These are phyloP conservation scores for Chlorencoelia australis DNA, from an alignment of 2,329 filamentous ascomycete genomes.

Conservation along the genomic window DNA sequence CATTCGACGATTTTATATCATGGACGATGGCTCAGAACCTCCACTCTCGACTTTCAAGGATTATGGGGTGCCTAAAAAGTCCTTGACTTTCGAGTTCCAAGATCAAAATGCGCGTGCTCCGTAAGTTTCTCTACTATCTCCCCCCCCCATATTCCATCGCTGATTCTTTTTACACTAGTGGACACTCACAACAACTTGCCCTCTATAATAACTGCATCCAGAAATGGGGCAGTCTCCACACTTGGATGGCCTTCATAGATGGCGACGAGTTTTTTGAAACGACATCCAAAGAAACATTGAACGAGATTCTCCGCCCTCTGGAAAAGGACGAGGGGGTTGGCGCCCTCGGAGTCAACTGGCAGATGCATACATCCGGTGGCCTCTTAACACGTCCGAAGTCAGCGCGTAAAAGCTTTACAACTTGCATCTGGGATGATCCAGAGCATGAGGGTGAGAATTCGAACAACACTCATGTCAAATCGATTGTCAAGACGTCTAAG, in stretches of 20 bases:
- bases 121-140: too few species aligned
- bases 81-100: too few species aligned
- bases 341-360: constrained; percentile 27
- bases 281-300: constrained; percentile 17
- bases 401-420: constrained; percentile 22
- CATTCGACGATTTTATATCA: constrained; percentile 23
- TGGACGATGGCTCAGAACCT: constrained; percentile 22
- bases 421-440: constrained; percentile 25
- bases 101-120: too few species aligned
- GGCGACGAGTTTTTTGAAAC: constrained; percentile 27
- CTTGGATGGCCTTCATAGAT: constrained; percentile 28
- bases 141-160: too few species aligned
- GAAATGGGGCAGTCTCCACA: constrained; percentile 21
- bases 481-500: too few species aligned
- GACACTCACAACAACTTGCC: too few species aligned
- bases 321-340: constrained; percentile 20
- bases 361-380: constrained; percentile 26
- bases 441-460: too few species aligned
- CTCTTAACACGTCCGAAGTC: constrained; percentile 21
- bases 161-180: too few species aligned
- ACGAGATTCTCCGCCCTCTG: constrained; percentile 19
- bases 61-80: constrained; percentile 12
- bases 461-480: too few species aligned
- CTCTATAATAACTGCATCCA: constrained; percentile 18
- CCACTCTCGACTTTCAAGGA: constrained; percentile 14